Base-by-base conservation (phyloP, 1,284 basidiomycete species). In the Polyporus tsugae region DNA sequence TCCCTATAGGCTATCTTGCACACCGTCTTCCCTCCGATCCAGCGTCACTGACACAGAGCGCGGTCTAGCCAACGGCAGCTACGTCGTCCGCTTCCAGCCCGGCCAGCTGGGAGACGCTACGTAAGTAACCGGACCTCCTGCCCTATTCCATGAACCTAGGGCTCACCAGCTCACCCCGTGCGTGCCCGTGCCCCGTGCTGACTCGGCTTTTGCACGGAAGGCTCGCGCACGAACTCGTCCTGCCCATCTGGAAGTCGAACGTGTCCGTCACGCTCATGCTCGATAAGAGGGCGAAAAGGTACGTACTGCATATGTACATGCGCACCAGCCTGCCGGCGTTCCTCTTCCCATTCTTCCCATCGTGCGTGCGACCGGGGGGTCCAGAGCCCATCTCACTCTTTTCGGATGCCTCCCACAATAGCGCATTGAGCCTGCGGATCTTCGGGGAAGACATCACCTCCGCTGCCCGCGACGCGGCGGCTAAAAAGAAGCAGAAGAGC, bases 271-370 rank as follows among this genome's bases (percentile, higher is more conserved):
- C 92, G 4, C 84, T 98, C 66, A 96, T 98, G 93, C 90, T 97
- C 69, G 95, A 98, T 81, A 98, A 98, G 81, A 93, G 93, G 75
- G 94, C 95, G 42, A 98, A 98, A 82, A 94, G 91, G 95, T 95
- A 67, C 33, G 81, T 77, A 19, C 49, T 57, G 13, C 29, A 46
- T 2, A 41, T 17, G 13, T 41, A 17, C 41, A 13, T 4, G 10
- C 41, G 10, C 17, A 17, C 42, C 2, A 4, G 15, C 39, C 33
- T 60, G 36, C 49, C 58, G 52, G 52, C 52, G 29, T 55, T 35
- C 29, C 44, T n/a, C 19, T 41, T 29, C 58, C 22, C 38, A 11
- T 7, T n/a, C 19, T 41, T 29, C 58, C 22, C 38, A 11, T 7
- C 17, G 13, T 29, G 38, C 36, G n/a, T 39, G 36, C 10, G 58